phyloP scores from a whole-genome alignment of 257 asterid species.

The Solanum boliviense region DNA sequence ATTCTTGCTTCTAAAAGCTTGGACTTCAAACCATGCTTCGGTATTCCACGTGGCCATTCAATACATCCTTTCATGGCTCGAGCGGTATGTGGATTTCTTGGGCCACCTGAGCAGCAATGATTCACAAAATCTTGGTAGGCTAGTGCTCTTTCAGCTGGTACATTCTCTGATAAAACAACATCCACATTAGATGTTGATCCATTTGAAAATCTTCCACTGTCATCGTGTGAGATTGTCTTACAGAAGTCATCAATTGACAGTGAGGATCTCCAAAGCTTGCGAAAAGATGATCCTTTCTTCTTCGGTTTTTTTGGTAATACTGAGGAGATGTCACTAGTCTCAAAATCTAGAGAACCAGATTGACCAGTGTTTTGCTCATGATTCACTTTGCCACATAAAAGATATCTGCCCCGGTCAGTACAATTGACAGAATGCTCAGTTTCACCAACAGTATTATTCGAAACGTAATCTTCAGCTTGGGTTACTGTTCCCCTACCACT shows the following conservation, averaged over 20 bases:
- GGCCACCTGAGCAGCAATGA: constrained; percentile 6
- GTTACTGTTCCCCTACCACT: constrained; percentile 8
- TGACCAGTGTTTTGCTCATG: not conserved
- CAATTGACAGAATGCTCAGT: constrained; percentile 3
- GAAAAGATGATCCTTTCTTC: constrained; percentile 13
- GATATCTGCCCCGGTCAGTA: not conserved
- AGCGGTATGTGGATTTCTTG: constrained; percentile 33
- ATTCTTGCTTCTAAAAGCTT: constrained; percentile 27
- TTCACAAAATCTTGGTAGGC: not conserved
- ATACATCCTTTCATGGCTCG: constrained; percentile 50
- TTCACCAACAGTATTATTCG: not conserved
- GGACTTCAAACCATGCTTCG: constrained; percentile 11
- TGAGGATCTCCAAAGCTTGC: constrained; percentile 14
- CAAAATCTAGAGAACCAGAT: not conserved
- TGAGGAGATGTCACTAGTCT: constrained; percentile 5
- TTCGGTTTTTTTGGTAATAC: constrained; percentile 4
- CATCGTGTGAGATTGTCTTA: constrained; percentile 1
- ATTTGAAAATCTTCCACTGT: constrained; percentile 10
- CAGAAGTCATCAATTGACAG: constrained; percentile 1
- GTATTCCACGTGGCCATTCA: constrained; percentile 43
- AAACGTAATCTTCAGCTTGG: constrained; percentile 1
- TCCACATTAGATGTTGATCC: constrained; percentile 6
- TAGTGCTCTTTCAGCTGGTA: not conserved
- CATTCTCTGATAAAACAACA: constrained; percentile 7
- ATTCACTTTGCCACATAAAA: not conserved